Evolutionary conservation across 2,329 filamentous ascomycete species (phyloP).

Genomic region (Harringtonia lauricola): DNA sequence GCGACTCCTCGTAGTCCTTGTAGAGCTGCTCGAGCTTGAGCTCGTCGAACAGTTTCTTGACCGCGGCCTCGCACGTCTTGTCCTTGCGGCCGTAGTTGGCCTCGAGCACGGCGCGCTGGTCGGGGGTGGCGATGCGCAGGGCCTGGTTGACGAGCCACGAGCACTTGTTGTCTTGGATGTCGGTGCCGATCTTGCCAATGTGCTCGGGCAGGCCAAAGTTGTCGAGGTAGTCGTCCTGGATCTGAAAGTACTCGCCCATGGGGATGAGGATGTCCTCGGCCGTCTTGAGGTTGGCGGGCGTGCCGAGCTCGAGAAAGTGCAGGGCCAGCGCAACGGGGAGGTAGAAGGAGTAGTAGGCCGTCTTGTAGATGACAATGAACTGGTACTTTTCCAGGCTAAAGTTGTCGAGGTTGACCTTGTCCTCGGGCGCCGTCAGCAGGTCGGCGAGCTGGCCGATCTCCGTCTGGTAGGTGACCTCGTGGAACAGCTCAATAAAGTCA

Average conservation of each 20-base stretch:
- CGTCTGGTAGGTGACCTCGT: conserved; percentile 87
- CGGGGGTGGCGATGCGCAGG: conserved; percentile 64
- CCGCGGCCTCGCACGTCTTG: conserved; percentile 64
- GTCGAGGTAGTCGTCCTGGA: conserved; percentile 98
- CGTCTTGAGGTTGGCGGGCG: conserved; percentile 77
- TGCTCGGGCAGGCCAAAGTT: conserved; percentile 87
- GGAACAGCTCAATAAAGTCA: conserved; percentile 91
- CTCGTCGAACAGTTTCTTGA: conserved; percentile 85
- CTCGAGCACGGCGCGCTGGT: conserved; percentile 81
- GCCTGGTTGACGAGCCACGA: conserved; percentile 97
- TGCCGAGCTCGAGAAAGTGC: conserved; percentile 74
- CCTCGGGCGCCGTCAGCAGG: conserved; percentile 89
- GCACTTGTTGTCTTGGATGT: conserved; percentile 99
- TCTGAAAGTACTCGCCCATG: conserved; percentile 97
- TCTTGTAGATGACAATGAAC: conserved; percentile 99
- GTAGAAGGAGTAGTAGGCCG: conserved; percentile 98
- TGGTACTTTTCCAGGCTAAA: conserved; percentile 92
- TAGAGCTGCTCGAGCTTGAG: conserved; percentile 76
- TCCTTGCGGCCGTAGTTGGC: conserved; percentile 94
- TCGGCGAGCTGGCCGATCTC: conserved; percentile 94
- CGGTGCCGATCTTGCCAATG: conserved; percentile 97
- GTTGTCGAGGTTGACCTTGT: conserved; percentile 84
- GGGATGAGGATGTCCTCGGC: conserved; percentile 89
- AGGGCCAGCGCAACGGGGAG: conserved; percentile 88
- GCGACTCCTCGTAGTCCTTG: conserved; percentile 79